Evolutionary conservation across 306 rosid species (phyloP).

Genomic region (Lathyrus tuberosus): DNA sequence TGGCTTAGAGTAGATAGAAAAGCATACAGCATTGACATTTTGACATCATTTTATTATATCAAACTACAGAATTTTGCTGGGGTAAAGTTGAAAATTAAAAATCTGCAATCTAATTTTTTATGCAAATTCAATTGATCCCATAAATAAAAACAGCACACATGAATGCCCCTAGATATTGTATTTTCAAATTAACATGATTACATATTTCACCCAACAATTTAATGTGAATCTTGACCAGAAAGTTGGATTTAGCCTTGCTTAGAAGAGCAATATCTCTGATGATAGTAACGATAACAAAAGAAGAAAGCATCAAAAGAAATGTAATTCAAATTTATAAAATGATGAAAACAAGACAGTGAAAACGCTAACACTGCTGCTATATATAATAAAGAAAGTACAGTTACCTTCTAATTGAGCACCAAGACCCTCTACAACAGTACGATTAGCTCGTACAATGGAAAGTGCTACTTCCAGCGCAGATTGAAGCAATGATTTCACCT

Average conservation of each 20-base stretch:
- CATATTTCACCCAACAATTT: background rate
- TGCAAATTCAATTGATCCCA: slow-evolving; percentile 13
- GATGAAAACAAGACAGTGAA: background rate
- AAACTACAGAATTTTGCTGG: background rate
- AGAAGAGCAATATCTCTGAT: slow-evolving; percentile 8
- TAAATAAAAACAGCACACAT: background rate
- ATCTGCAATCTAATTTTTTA: background rate
- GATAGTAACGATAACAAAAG: slow-evolving; percentile 1
- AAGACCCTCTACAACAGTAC: slow-evolving; percentile 93
- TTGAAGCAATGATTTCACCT: slow-evolving; percentile 84
- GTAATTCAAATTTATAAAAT: background rate
- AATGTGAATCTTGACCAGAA: background rate
- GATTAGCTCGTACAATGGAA: slow-evolving; percentile 88
- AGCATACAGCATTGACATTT: slow-evolving; percentile 11
- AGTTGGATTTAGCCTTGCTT: slow-evolving; percentile 13
- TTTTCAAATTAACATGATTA: slow-evolving; percentile 11
- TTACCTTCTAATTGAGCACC: slow-evolving; percentile 98
- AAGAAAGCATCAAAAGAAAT: slow-evolving; percentile 15
- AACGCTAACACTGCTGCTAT: background rate
- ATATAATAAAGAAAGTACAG: background rate
- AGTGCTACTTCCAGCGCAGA: slow-evolving; percentile 87
- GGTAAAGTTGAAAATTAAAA: slow-evolving; percentile 22
- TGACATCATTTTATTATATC: slow-evolving; percentile 4
- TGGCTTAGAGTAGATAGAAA: slow-evolving; percentile 1
- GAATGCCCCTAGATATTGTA: slow-evolving; percentile 11